These are phyloP conservation scores for Chlorella sp. DNA, from an alignment of 139 green algal genomes.

Conservation along the genomic window DNA sequence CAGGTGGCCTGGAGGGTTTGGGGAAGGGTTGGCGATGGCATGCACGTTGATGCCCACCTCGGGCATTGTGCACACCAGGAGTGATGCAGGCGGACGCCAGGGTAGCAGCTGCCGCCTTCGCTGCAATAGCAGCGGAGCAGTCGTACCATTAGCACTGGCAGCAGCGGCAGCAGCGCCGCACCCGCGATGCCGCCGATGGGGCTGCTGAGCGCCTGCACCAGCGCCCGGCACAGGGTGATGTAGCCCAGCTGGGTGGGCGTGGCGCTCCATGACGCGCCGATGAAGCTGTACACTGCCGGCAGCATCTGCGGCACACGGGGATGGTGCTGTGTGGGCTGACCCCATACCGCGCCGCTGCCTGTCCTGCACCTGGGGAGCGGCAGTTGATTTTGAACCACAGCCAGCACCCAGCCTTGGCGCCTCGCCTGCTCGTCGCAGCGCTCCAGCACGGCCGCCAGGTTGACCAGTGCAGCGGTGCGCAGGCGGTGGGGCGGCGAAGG, in stretches of 20 bases:
- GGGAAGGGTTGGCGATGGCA: not conserved
- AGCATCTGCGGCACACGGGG: constrained; percentile 54
- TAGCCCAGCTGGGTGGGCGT: constrained; percentile 73
- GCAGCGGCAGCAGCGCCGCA: not conserved
- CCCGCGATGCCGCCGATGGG: constrained; percentile 56
- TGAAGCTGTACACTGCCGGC: constrained; percentile 78
- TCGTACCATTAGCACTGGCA: not conserved
- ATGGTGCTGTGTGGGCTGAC: no score
- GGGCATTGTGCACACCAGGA: no score
- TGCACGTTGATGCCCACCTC: not conserved
- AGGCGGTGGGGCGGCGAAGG: not conserved
- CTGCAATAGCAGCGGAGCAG: not conserved
- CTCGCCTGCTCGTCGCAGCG: constrained; percentile 26
- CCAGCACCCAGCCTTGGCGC: not conserved
- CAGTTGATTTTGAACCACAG: not conserved
- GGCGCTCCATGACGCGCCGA: constrained; percentile 66
- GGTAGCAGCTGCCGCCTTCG: not conserved
- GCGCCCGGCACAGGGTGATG: constrained; percentile 69
- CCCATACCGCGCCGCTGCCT: no score
- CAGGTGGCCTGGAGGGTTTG: constrained; percentile 37
- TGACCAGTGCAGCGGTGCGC: constrained; percentile 52
- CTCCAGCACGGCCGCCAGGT: constrained; percentile 75
- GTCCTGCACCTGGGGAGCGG: no score
- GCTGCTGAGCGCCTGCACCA: constrained; percentile 70
- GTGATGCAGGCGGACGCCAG: no score